Base-by-base conservation (phyloP, 495 filamentous ascomycete genomes). In the Lasiosphaeriaceae sp. region DNA sequence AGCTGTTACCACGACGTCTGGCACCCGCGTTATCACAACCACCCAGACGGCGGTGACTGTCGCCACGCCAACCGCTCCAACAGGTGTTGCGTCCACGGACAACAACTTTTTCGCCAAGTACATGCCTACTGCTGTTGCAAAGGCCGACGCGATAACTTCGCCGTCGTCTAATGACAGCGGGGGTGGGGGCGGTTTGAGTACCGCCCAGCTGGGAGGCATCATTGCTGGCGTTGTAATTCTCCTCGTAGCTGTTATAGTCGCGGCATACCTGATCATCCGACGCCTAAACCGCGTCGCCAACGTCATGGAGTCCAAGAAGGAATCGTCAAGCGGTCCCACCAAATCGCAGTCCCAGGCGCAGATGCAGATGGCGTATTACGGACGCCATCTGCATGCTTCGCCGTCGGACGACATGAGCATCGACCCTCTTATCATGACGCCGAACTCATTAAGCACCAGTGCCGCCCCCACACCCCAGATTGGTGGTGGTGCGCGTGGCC, bases 191-290 rank as follows among this genome's bases (percentile, higher is more conserved):
- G 66, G 66, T 5, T 71, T 80, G 34, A 71, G 67, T 12, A 47
- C 50, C 1, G 60, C 60, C 0, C 67, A 71, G 11, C 53, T 80
- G 0, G 77, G 72, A 2, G 77, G 77, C 7, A 78, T 80, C 51
- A 64, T 77, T n/a, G 70, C 66, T 37, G 77, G 74, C 11, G 74
- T 66, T 5, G 61, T 77, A n/a, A 65, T 61, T 8, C 37, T 78
- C 0, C 54, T 78, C 0, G n/a, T 74, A 9, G 56, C 70, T 35
- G 67, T 78, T 14, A 14, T 78, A 19, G 53, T 54, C 12, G 69
- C 71, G 16, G 66, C 74, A 0, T 67, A 54, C 54, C 46, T 80
- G 21, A 66, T 79, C 49, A 60, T 77, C 48, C 63, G 69, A 8
- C 70, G 70, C 1, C 68, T 80, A 5, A 74, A 72, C 35, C 65